Percentiles rank a stretch among this genome's conserved stretches.
These are phyloP conservation scores for Tephrocybe sp. DNA, from an alignment of 768 basidiomycete genomes.

Conservation along the genomic window DNA sequence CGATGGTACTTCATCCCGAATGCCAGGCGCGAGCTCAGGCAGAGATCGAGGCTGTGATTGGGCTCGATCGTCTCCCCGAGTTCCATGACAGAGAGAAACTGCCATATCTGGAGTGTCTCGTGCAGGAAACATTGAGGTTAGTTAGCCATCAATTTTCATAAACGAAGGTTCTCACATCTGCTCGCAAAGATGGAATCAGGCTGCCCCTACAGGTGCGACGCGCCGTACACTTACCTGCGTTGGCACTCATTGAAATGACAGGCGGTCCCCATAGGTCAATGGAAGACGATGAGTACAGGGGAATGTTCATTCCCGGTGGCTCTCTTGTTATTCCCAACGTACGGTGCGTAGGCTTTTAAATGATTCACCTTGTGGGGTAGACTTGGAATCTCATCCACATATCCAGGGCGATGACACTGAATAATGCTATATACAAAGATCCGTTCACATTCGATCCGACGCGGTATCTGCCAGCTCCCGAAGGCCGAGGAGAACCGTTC, in stretches of 20 bases:
- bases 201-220: conserved; percentile 3
- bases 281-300: conserved; percentile 18
- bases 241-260: not conserved
- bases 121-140: conserved; percentile 19
- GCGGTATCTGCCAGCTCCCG: conserved; percentile 21
- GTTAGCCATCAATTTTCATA: not conserved
- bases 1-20: conserved; percentile 27
- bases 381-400: no score
- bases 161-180: not conserved
- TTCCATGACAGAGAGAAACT: conserved; percentile 20
- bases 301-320: conserved; percentile 16
- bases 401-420: conserved; percentile 18
- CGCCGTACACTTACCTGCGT: not conserved
- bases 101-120: conserved; percentile 22
- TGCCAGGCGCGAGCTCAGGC: conserved; percentile 25
- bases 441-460: conserved; percentile 25
- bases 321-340: conserved; percentile 15
- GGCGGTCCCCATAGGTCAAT: conserved; percentile 15
- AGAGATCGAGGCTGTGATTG: conserved; percentile 28
- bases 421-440: conserved; percentile 16
- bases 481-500: conserved; percentile 23
- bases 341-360: conserved; percentile 6
- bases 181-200: conserved; percentile 9
- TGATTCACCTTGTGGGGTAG: no score
- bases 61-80: conserved; percentile 24